Evolutionary conservation across 2,329 filamentous ascomycete species (phyloP), one percentile per base, ranked within the genome.

Genomic region (Talaromyces sp.): DNA sequence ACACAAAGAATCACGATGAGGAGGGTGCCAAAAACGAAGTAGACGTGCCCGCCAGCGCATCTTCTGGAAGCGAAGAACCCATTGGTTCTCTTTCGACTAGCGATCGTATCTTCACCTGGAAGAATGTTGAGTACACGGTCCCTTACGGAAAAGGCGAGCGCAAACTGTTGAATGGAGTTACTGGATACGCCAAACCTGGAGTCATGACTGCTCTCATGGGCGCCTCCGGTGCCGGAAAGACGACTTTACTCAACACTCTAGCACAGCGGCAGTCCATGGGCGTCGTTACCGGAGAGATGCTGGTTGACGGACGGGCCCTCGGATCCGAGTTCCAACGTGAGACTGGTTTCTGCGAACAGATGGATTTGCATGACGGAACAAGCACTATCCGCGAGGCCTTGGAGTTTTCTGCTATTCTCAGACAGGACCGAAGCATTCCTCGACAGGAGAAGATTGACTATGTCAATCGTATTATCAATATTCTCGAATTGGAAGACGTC

Each of bases 171-270:
- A 88, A 90, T 68, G 81, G 86, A 5, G 85, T 95, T 62, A 88
- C 82, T 61, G 91, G 91, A 1, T 93, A 90, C 66, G 90, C 87
- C 1, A 92, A 92, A 69, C 91, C 91, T 0, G 91, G 91, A 19
- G 76, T 89, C 19, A 87, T 96, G 84, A 86, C 91, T 51, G 91
- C 91, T 0, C 78, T 96, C 1, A 91, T 95, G 81, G 92, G 92
- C 59, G 89, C 89, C 1, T 91, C 86, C 4, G 90, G 90, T 51
- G 91, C 92, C 9, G 92, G 91, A 13, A 96, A 96, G 76, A 93
- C 90, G 0, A 95, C 91, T 0, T 78, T 96, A 0, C 80, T 96
- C 19, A 92, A 95, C 73, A 91, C 89, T 0, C 76, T 90, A 1
- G 87, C 90, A 0, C 89, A 93, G 69, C 84, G 91, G 2, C 88